Base-by-base conservation (phyloP, 202 grass and related monocot species). In the Setaria italica region DNA sequence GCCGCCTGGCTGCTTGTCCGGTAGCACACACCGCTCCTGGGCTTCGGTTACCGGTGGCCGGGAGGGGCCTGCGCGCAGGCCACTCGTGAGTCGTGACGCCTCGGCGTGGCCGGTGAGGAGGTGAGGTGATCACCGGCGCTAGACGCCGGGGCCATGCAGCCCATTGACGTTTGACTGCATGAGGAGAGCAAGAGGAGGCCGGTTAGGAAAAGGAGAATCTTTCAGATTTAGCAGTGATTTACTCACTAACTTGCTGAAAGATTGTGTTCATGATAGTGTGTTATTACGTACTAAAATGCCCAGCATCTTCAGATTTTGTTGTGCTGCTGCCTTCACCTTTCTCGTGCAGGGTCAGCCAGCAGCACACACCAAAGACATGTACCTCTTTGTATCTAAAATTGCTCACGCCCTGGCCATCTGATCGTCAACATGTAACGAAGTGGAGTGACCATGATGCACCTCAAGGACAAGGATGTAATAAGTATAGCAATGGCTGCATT, bases 21-120 rank as follows among this genome's bases (percentile, higher is more conserved):
- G 37, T 82, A 71, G 64, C 77, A 47, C 30, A 9, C 50, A 14
- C 21, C 8, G 57, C 14, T 3, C 59, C 7, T 4, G 25, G 39
- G 50, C 39, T 21, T 83, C 62, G 6, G 72, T 82, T 87, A 87
- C 86, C 72, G 15, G 72, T 67, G 77, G 45, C 53, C 16, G 16
- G 53, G 58, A 8, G 14, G 37, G 43, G 43, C 43, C 43, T 46
- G 43, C 43, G 43, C 43, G 39, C 39, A 41, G 39, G 39, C 39
- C 39, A 41, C 39, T 41, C 39, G 39, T 41, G 39, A 41, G 39
- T 5, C 39, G 39, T 41, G 39, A 41, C 39, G 39, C 39, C 39
- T 41, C 39, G 39, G 39, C 39, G 39, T 41, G 39, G 39, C 39
- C 39, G 39, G 39, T 41, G 39, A 39, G 37, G 37, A 39, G 37